Base-by-base conservation (phyloP, 495 filamentous ascomycete species). In the Clavariopsis aquatica region DNA sequence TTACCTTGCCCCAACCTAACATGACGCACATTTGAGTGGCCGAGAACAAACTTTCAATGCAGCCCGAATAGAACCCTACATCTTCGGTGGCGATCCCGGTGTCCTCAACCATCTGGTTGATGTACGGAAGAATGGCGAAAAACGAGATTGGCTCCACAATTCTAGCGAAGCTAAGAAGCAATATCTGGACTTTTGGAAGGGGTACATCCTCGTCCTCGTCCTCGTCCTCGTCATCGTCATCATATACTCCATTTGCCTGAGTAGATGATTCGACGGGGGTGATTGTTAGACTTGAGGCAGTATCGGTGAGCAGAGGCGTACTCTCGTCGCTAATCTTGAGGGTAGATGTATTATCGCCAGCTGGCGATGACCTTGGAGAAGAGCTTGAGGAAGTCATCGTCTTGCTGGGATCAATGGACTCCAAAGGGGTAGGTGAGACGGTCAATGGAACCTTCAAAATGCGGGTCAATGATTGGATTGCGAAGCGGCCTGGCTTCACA, bases 121-220 rank as follows among this genome's bases (percentile, higher is more conserved):
- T 82, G 74, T 87, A 91, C 0, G 88, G 88, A 71, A 91, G 86
- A 71, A 90, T 89, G 67, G 79, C 81, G 76, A 90, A 91, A 76
- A 87, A 91, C 17, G 87, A 85, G 31, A 90, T 77, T 3, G 88
- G 88, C 73, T 91, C 88, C n/a, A 89, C 73, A n/a, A 85, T 71
- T 10, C 87, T 80, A 1, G 84, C 83, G 70, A 82, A 88, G 75
- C 88, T 90, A 22, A 91, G 82, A 2, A 87, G 72, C 43, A 85
- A 65, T 43, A 91, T 82, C 69, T 90, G 88, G 10, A 63, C 22
- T 55, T 76, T 75, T 12, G 86, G 87, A 15, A 91, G 65, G 9
- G 85, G 81, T 23, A 71, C 75, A 31, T 73, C 72, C 28, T 73
- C 69, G 36, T 72, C 69, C 15, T 77, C 72, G 29, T 69, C 60